phyloP scores from a whole-genome alignment of 2,329 filamentous ascomycete species.

The Cercospora sp. region DNA sequence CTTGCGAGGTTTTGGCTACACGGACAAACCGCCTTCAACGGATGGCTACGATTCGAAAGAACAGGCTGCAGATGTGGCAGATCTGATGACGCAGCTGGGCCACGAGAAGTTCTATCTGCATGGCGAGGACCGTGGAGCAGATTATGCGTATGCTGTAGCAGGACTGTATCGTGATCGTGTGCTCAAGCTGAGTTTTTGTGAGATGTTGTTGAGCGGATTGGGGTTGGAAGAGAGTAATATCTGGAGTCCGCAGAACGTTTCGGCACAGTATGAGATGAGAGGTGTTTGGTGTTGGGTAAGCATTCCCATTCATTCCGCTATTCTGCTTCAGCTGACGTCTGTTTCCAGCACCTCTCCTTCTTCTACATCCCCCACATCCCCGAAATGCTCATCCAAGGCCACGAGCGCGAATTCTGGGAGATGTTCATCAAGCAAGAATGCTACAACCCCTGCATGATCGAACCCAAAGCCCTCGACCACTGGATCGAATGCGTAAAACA shows the following conservation, averaged over 20 bases:
- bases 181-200: conserved; percentile 36
- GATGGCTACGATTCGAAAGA: conserved; percentile 42
- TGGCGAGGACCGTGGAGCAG: conserved; percentile 40
- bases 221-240: conserved; percentile 38
- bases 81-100: conserved; percentile 40
- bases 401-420: conserved; percentile 44
- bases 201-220: conserved; percentile 39
- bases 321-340: neutral
- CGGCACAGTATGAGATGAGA: conserved; percentile 36
- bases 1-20: conserved; percentile 43
- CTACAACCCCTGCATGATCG: conserved; percentile 42
- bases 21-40: conserved; percentile 43
- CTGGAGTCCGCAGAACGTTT: conserved; percentile 38
- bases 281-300: conserved; percentile 41
- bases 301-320: neutral
- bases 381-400: conserved; percentile 44
- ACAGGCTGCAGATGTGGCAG: conserved; percentile 40
- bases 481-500: conserved; percentile 39
- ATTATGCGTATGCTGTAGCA: conserved; percentile 41
- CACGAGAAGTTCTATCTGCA: conserved; percentile 40
- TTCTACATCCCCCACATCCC: conserved; percentile 42
- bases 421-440: conserved; percentile 46
- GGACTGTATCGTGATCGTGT: conserved; percentile 38
- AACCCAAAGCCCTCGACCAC: conserved; percentile 38
- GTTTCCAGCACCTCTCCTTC: conserved; percentile 39